Evolutionary conservation across 495 filamentous ascomycete species (phyloP).

Genomic region (Neurospora sp.): DNA sequence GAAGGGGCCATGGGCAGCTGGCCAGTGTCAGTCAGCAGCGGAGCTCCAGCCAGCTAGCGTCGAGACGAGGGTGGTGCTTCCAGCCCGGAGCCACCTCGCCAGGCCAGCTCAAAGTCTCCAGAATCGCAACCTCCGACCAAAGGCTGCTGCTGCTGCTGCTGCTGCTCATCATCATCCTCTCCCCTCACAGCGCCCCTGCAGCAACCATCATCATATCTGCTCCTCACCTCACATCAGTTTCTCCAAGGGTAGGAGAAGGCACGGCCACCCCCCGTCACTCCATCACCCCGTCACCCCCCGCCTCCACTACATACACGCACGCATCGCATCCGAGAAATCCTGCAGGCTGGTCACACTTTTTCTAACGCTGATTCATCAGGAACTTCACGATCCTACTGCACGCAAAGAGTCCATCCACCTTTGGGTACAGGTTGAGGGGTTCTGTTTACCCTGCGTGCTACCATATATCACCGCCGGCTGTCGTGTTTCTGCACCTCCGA

Average conservation of each 20-base stretch:
- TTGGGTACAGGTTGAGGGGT: background rate
- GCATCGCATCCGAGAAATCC: conserved; percentile 20
- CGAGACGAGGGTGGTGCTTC: background rate
- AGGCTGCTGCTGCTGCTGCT: background rate
- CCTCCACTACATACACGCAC: conserved; percentile 9
- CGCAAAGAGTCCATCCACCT: background rate
- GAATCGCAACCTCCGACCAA: background rate
- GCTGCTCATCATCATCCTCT: background rate
- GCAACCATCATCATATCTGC: conserved; percentile 4
- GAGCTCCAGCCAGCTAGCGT: background rate
- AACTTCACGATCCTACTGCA: conserved; percentile 5
- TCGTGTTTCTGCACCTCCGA: background rate
- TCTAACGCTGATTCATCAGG: conserved; percentile 20
- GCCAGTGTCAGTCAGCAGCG: background rate
- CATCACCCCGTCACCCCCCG: conserved; percentile 9
- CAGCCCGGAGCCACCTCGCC: background rate
- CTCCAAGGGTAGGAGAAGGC: background rate
- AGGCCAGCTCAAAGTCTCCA: background rate
- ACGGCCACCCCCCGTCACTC: conserved; percentile 1
- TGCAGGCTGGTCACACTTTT: conserved; percentile 28
- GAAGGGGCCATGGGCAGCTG: background rate
- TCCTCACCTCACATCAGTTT: background rate
- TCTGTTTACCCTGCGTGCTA: background rate
- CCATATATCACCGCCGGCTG: background rate
- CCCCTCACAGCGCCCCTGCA: conserved; percentile 2